Percentiles rank a stretch among this genome's conserved stretches.
These are phyloP conservation scores for Arachnomyces sp. DNA, from an alignment of 2,329 filamentous ascomycete genomes.

Conservation along the genomic window DNA sequence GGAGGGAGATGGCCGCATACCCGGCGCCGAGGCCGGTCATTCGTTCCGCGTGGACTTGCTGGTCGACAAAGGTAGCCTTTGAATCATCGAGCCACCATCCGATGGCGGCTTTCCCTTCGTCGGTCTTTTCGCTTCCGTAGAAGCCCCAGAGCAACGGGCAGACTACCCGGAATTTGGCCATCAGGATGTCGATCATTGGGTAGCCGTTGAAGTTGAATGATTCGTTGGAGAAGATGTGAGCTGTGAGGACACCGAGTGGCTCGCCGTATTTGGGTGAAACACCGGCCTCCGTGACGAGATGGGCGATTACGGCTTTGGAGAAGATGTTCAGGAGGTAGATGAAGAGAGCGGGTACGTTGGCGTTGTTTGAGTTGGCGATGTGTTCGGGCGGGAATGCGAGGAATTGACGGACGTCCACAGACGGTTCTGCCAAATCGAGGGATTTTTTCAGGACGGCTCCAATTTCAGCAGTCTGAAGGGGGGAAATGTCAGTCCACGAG, in stretches of 20 bases:
- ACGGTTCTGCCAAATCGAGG: slow-evolving; percentile 46
- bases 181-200: slow-evolving; percentile 71
- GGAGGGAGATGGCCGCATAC: slow-evolving; percentile 72
- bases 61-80: slow-evolving; percentile 53
- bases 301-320: slow-evolving; percentile 63
- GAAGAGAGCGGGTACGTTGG: slow-evolving; percentile 56
- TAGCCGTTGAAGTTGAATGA: slow-evolving; percentile 60
- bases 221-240: slow-evolving; percentile 64
- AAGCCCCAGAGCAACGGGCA: slow-evolving; percentile 85
- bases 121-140: slow-evolving; percentile 65
- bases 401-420: slow-evolving; percentile 50
- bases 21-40: slow-evolving; percentile 80
- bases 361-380: slow-evolving; percentile 33
- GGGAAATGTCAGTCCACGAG: slow-evolving; percentile 7
- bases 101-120: slow-evolving; percentile 57
- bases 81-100: slow-evolving; percentile 61
- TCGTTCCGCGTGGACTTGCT: slow-evolving; percentile 69
- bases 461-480: slow-evolving; percentile 42
- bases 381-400: slow-evolving; percentile 38
- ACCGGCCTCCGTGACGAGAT: slow-evolving; percentile 60
- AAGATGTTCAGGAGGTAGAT: slow-evolving; percentile 72
- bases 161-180: slow-evolving; percentile 73
- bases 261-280: slow-evolving; percentile 62
- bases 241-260: slow-evolving; percentile 68
- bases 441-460: slow-evolving; percentile 47